Percentiles rank a stretch among this genome's conserved stretches.
Evolutionary conservation across 768 basidiomycete genomes (phyloP).

Genomic region (Chalciporus pseudorubinellus): DNA sequence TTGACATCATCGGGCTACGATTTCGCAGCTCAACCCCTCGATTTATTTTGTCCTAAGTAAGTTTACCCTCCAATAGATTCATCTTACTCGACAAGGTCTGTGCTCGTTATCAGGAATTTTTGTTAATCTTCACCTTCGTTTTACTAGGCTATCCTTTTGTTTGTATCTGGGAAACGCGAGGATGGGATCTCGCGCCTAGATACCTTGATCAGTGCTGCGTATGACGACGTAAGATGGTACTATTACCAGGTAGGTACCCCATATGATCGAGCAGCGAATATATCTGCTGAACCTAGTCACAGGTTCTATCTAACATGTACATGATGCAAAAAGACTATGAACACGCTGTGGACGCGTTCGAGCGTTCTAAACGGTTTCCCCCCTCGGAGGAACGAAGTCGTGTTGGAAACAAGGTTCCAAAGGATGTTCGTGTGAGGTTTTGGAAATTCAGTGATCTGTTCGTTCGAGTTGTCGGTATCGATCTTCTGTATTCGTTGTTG

Average conservation of each 20-base stretch:
- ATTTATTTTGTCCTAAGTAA: too few species aligned
- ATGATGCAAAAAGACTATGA: neutral
- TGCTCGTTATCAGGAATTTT: neutral
- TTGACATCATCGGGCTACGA: slow-evolving; percentile 42
- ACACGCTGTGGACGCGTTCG: neutral
- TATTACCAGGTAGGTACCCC: slow-evolving; percentile 1
- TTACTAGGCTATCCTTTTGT: neutral
- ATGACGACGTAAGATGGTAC: neutral
- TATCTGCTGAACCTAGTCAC: neutral
- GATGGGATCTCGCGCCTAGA: neutral
- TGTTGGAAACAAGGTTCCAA: neutral
- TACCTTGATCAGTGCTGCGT: neutral
- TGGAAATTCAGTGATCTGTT: too few species aligned
- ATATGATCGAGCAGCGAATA: neutral
- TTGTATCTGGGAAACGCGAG: neutral
- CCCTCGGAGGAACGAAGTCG: neutral
- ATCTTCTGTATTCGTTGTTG: too few species aligned
- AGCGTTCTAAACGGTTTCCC: neutral
- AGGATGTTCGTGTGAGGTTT: too few species aligned
- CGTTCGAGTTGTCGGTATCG: too few species aligned
- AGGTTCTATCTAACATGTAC: slow-evolving; percentile 9
- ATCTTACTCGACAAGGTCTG: slow-evolving; percentile 7
- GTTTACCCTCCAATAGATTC: too few species aligned
- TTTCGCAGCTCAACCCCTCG: too few species aligned
- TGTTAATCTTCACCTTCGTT: neutral